phyloP scores from a whole-genome alignment of 768 basidiomycete genomes.

The Sutorius australiensis region DNA sequence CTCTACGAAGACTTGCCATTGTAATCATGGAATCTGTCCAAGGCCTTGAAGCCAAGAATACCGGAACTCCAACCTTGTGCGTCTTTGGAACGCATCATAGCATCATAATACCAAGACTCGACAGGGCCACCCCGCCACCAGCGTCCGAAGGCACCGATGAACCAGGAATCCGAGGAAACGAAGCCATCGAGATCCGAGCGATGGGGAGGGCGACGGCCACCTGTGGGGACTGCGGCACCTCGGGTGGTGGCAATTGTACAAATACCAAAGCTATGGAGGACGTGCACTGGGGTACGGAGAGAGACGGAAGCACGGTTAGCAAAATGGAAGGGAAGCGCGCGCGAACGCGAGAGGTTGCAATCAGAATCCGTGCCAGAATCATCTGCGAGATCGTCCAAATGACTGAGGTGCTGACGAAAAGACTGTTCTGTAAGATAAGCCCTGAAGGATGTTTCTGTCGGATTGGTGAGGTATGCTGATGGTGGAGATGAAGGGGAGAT shows the following conservation, averaged over 20 bases:
- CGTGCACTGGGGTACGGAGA: slow-evolving; percentile 85
- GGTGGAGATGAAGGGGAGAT: not conserved
- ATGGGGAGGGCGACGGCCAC: slow-evolving; percentile 48
- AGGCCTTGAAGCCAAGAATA: slow-evolving; percentile 68
- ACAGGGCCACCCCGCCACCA: slow-evolving; percentile 89
- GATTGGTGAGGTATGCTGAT: slow-evolving; percentile 92
- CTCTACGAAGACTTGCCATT: slow-evolving; percentile 45
- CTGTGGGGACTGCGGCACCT: slow-evolving; percentile 38
- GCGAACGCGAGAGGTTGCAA: slow-evolving; percentile 25
- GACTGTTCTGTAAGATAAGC: slow-evolving; percentile 96
- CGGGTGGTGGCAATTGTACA: slow-evolving; percentile 69
- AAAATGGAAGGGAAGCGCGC: slow-evolving; percentile 62
- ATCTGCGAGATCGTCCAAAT: slow-evolving; percentile 65
- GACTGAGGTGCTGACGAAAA: slow-evolving; percentile 89
- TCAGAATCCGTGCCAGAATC: slow-evolving; percentile 41
- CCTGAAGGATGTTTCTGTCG: slow-evolving; percentile 89
- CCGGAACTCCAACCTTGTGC: slow-evolving; percentile 76
- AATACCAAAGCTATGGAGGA: slow-evolving; percentile 82
- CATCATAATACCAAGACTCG: slow-evolving; percentile 75
- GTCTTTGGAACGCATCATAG: slow-evolving; percentile 58
- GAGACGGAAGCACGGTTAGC: slow-evolving; percentile 90
- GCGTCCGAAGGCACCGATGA: slow-evolving; percentile 83
- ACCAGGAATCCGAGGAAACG: slow-evolving; percentile 77
- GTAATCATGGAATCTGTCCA: slow-evolving; percentile 66
- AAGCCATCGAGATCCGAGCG: slow-evolving; percentile 39